Percentiles rank a stretch among this genome's conserved stretches.
phyloP scores from a whole-genome alignment of 2,329 filamentous ascomycete species.

The Ambrosiella cleistominuta region DNA sequence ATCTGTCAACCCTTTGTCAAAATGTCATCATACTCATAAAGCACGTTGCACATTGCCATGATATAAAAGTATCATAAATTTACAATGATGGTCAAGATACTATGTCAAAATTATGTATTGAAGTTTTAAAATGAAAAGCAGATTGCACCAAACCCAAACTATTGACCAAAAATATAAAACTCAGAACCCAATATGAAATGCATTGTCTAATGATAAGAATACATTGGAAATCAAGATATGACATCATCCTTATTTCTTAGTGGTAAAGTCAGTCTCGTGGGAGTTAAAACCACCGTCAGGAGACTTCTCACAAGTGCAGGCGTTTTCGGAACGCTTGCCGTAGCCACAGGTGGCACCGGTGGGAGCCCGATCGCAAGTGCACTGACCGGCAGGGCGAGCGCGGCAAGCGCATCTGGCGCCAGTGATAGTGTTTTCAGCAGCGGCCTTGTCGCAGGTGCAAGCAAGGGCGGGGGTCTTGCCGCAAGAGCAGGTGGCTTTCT shows the following conservation, averaged over 20 bases:
- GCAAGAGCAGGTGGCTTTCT: slow-evolving; percentile 66
- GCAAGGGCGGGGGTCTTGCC: slow-evolving; percentile 73
- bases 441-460: slow-evolving; percentile 67
- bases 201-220: not conserved
- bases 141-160: no score
- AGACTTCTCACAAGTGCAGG: slow-evolving; percentile 71
- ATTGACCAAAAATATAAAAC: not conserved
- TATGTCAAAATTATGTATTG: no score
- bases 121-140: no score
- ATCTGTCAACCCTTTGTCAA: no score
- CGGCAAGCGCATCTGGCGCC: slow-evolving; percentile 73
- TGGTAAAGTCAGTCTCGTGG: slow-evolving; percentile 79
- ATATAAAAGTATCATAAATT: no score
- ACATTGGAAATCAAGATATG: not conserved
- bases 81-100: no score
- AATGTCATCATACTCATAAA: no score
- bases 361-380: slow-evolving; percentile 57
- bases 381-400: slow-evolving; percentile 59
- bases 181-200: not conserved
- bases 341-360: slow-evolving; percentile 53
- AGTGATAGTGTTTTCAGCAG: slow-evolving; percentile 53
- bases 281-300: slow-evolving; percentile 43
- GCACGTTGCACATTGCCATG: no score
- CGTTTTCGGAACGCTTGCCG: slow-evolving; percentile 51
- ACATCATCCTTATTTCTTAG: slow-evolving; percentile 29